Conservation (phyloP, 1,139 yeast genomes). For the Spencermartinsiella ligniputridi region DNA sequence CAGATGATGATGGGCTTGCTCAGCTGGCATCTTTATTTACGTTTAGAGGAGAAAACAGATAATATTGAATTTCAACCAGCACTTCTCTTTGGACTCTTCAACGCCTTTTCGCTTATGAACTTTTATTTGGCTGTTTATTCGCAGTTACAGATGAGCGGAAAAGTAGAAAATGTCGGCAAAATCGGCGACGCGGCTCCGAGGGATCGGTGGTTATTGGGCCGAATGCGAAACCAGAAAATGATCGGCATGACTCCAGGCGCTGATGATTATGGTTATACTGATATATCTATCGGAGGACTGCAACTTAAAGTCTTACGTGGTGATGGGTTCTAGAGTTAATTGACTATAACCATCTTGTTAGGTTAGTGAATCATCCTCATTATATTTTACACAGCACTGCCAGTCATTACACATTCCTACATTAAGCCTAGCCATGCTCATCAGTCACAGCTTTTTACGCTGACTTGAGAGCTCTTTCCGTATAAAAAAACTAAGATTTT, state of each 20-base stretch:
- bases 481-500: conserved; percentile 34
- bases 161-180: not conserved
- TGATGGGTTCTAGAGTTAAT: no score
- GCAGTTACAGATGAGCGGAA: not conserved
- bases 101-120: not conserved
- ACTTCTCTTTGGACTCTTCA: not conserved
- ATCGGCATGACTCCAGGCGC: no score
- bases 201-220: not conserved
- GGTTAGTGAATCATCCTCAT: no score
- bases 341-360: no score
- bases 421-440: not conserved
- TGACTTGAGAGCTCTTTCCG: conserved; percentile 1
- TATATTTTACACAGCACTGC: no score
- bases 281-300: no score
- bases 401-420: not conserved
- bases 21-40: no score
- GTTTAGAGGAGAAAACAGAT: no score
- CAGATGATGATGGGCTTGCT: no score
- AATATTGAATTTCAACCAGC: no score
- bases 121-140: not conserved
- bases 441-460: not conserved
- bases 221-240: not conserved
- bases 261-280: no score
- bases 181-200: not conserved
- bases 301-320: no score